Evolutionary conservation across 768 basidiomycete genomes (phyloP).

Genomic region (Ephemerocybe angulata): DNA sequence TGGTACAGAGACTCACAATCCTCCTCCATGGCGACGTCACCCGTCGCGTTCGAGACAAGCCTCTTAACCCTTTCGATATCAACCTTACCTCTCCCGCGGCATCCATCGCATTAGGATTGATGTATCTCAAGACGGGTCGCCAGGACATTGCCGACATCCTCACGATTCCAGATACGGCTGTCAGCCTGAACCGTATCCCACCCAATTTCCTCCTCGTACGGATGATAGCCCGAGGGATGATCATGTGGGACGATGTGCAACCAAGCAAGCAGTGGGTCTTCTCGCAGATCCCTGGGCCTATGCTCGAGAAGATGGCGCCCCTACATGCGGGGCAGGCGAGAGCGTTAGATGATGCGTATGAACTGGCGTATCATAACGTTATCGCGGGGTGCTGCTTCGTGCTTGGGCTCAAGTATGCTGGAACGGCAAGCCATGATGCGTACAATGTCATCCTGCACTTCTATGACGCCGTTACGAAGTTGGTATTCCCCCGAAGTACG

Average conservation of each 20-base stretch:
- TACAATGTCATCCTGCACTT: slow-evolving; percentile 78
- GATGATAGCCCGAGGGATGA: slow-evolving; percentile 69
- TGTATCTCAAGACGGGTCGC: slow-evolving; percentile 86
- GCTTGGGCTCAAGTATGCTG: slow-evolving; percentile 89
- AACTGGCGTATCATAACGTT: slow-evolving; percentile 90
- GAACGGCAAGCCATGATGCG: slow-evolving; percentile 88
- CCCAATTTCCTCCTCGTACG: slow-evolving; percentile 85
- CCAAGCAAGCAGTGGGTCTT: slow-evolving; percentile 73
- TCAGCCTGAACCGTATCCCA: slow-evolving; percentile 80
- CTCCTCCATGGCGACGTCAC: slow-evolving; percentile 73
- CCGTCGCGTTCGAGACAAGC: slow-evolving; percentile 31
- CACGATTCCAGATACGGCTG: slow-evolving; percentile 74
- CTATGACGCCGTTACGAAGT: slow-evolving; percentile 74
- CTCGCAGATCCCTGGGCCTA: slow-evolving; percentile 64
- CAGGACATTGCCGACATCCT: slow-evolving; percentile 85
- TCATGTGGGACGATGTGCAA: slow-evolving; percentile 80
- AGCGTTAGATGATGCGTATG: slow-evolving; percentile 63
- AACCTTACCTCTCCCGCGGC: slow-evolving; percentile 92
- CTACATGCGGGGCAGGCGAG: slow-evolving; percentile 41
- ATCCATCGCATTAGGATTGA: slow-evolving; percentile 83
- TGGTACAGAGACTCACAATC: slow-evolving; percentile 65
- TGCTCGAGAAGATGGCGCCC: slow-evolving; percentile 57
- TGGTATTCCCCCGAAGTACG: slow-evolving; percentile 68
- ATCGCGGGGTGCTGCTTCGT: slow-evolving; percentile 89
- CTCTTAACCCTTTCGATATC: slow-evolving; percentile 62